Evolutionary conservation across 176 grass and related monocot genomes (phyloP).

Genomic region (Oryza brachyantha): DNA sequence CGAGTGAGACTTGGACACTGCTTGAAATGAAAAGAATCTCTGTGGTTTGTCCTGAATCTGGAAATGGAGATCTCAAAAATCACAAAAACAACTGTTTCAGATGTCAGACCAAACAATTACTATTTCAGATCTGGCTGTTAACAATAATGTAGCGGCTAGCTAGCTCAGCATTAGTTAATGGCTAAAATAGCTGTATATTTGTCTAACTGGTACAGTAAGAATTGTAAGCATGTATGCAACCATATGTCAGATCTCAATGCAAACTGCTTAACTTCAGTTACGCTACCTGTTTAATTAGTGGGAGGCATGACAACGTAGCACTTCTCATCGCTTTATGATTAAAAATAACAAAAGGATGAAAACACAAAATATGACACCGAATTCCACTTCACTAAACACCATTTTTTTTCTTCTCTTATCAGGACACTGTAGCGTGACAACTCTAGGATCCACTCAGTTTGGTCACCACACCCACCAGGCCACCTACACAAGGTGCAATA

Average conservation of each 20-base stretch:
- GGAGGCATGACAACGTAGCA: conserved; percentile 9
- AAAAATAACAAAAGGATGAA: not conserved
- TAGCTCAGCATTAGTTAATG: not conserved
- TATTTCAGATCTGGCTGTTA: conserved; percentile 14
- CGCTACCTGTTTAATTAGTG: conserved; percentile 5
- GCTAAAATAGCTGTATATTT: conserved; percentile 16
- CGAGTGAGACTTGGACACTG: not conserved
- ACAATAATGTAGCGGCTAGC: not conserved
- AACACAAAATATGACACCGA: conserved; percentile 15
- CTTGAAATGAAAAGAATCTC: conserved; percentile 24
- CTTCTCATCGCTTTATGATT: not conserved
- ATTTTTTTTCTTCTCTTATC: not conserved
- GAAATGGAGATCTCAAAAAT: conserved; percentile 18
- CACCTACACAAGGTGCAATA: conserved; percentile 5
- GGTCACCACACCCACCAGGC: conserved; percentile 17
- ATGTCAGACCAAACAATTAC: conserved; percentile 21
- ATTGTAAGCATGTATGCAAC: not conserved
- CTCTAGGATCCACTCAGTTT: conserved; percentile 12
- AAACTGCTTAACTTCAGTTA: not conserved
- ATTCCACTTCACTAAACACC: conserved; percentile 26
- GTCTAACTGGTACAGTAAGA: conserved; percentile 5
- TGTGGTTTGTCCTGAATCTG: conserved; percentile 14
- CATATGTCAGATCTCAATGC: conserved; percentile 27
- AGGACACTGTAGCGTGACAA: conserved; percentile 26
- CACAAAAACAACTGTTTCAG: conserved; percentile 15